phyloP scores from a whole-genome alignment of 2,329 filamentous ascomycete species.

The Boeremia exigua region DNA sequence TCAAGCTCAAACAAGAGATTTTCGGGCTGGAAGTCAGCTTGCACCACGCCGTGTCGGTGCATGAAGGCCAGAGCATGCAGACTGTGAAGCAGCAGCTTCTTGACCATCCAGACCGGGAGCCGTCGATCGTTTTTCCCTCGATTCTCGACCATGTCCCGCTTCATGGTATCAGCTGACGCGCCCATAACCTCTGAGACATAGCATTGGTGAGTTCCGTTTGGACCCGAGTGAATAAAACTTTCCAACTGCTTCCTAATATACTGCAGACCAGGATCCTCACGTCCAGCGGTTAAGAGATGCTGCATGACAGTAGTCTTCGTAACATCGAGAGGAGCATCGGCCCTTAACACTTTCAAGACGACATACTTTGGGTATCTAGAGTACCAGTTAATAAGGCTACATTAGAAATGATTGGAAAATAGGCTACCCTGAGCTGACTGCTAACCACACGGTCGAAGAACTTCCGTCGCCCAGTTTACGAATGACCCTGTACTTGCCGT shows the following conservation, averaged over 20 bases:
- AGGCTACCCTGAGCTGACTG: constrained; percentile 13
- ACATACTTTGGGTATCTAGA: constrained; percentile 15
- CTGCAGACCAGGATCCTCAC: no score
- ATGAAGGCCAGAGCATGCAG: no score
- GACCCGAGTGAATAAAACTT: constrained; percentile 12
- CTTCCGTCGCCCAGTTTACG: constrained; percentile 24
- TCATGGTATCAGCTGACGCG: not conserved
- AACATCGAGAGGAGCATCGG: not conserved
- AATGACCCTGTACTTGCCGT: constrained; percentile 21
- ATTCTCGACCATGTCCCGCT: no score
- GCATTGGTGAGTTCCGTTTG: constrained; percentile 17
- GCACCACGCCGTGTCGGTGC: no score
- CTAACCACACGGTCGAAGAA: constrained; percentile 27
- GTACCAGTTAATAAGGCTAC: constrained; percentile 3
- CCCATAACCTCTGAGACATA: constrained; percentile 18
- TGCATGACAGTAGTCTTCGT: no score
- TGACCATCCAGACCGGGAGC: no score
- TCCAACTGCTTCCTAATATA: constrained; percentile 8
- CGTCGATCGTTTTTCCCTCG: no score
- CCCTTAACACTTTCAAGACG: constrained; percentile 17
- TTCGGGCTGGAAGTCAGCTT: no score
- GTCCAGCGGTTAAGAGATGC: no score
- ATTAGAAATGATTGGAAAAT: not conserved
- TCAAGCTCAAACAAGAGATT: no score
- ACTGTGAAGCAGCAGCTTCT: no score